Conservation (phyloP, 441 rosid genomes). For the Erysimum pusillum region DNA sequence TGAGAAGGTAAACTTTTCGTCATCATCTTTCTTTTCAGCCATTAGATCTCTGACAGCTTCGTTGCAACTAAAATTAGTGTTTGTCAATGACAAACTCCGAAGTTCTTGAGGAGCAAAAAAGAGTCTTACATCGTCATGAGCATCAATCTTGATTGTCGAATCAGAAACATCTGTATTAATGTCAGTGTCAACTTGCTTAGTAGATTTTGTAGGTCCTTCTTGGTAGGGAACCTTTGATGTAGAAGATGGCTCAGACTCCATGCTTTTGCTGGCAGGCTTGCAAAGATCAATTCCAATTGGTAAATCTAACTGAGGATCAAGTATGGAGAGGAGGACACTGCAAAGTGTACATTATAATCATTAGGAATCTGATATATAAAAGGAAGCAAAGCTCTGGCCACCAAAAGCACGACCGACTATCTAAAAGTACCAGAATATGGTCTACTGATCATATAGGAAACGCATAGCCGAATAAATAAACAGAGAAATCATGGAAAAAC, state of each 20-base stretch:
- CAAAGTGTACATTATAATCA: slow-evolving; percentile 46
- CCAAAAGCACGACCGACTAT: neutral
- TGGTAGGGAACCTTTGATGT: slow-evolving; percentile 40
- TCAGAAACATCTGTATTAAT: slow-evolving; percentile 63
- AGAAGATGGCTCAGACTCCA: slow-evolving; percentile 55
- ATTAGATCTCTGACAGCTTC: slow-evolving; percentile 52
- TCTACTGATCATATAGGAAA: neutral
- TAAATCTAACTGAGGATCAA: slow-evolving; percentile 82
- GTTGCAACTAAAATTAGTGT: slow-evolving; percentile 46
- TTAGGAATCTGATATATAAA: slow-evolving; percentile 29
- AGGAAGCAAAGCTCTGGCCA: neutral
- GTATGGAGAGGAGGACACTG: slow-evolving; percentile 87
- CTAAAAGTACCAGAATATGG: neutral
- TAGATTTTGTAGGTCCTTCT: slow-evolving; percentile 51
- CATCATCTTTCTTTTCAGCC: slow-evolving; percentile 52
- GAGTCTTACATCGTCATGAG: slow-evolving; percentile 64
- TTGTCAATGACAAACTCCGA: slow-evolving; percentile 55
- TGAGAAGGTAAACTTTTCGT: slow-evolving; percentile 47
- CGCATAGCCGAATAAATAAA: neutral
- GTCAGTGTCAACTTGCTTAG: slow-evolving; percentile 62
- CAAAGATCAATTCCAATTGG: slow-evolving; percentile 85
- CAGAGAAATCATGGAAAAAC: slow-evolving; percentile 3
- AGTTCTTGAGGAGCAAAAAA: slow-evolving; percentile 79
- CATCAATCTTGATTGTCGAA: slow-evolving; percentile 60
- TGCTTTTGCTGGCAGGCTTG: slow-evolving; percentile 55